Conservation (phyloP, 73 alveolate genomes). For the Tetrahymena malaccensis region DNA sequence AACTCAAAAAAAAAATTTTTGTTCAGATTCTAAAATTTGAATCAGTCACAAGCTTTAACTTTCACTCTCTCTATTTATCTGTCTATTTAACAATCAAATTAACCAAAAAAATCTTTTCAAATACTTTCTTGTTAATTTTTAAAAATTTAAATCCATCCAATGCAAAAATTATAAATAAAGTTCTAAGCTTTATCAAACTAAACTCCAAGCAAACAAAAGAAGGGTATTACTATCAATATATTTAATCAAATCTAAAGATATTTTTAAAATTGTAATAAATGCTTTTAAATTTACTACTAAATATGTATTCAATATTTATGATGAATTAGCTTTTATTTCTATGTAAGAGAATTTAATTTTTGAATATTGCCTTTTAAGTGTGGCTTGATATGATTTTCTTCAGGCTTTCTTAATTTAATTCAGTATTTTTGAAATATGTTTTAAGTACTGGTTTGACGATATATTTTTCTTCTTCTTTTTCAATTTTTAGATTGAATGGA, state of each 20-base stretch:
- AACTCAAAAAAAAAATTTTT: too few relatives aligned
- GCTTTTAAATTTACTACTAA: background rate
- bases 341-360: background rate
- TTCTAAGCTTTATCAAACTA: too few relatives aligned
- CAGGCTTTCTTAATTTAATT: background rate
- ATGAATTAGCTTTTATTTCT: too few relatives aligned
- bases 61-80: background rate
- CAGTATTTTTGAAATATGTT: background rate
- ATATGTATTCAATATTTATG: too few relatives aligned
- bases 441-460: too few relatives aligned
- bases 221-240: background rate
- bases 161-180: too few relatives aligned
- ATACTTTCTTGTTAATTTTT: background rate
- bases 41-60: background rate
- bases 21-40: background rate
- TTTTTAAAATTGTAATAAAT: too few relatives aligned
- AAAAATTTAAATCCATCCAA: background rate
- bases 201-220: background rate
- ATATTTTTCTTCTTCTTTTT: too few relatives aligned
- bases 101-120: background rate
- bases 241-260: too few relatives aligned
- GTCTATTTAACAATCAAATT: background rate
- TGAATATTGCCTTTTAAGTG: background rate
- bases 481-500: background rate
- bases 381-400: too few relatives aligned